Evolutionary conservation across 352 stramenopile genomes (phyloP).

Genomic region (Phytophthora cactorum): DNA sequence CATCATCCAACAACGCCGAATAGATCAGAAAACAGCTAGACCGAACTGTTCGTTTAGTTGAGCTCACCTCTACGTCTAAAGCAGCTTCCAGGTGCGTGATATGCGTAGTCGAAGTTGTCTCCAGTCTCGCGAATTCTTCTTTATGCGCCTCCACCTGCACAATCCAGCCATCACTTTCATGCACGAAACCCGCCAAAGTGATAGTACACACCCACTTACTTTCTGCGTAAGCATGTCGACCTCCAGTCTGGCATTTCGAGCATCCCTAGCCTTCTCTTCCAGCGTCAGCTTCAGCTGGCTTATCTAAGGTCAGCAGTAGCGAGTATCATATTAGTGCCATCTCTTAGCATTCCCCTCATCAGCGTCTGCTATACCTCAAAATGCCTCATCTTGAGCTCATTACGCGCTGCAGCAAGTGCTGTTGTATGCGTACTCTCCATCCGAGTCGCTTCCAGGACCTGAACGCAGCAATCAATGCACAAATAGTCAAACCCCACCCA

Average conservation of each 20-base stretch:
- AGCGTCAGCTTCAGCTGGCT: slow-evolving; percentile 67
- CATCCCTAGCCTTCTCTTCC: slow-evolving; percentile 54
- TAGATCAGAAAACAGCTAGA: neutral
- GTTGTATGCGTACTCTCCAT: slow-evolving; percentile 63
- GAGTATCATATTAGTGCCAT: neutral
- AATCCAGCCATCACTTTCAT: neutral
- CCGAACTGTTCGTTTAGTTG: neutral
- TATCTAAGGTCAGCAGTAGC: slow-evolving; percentile 34
- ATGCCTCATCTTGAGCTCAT: slow-evolving; percentile 83
- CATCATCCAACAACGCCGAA: neutral
- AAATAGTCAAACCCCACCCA: neutral
- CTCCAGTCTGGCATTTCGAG: slow-evolving; percentile 46
- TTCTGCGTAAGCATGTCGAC: slow-evolving; percentile 80
- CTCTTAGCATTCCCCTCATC: neutral
- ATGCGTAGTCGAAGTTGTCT: slow-evolving; percentile 63
- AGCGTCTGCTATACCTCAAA: slow-evolving; percentile 55
- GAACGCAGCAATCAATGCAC: neutral
- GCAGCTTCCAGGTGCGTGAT: slow-evolving; percentile 64
- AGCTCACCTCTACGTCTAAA: slow-evolving; percentile 58
- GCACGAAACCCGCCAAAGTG: neutral
- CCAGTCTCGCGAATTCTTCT: slow-evolving; percentile 74
- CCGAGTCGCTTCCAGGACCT: slow-evolving; percentile 62
- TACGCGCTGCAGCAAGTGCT: slow-evolving; percentile 50
- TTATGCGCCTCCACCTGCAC: slow-evolving; percentile 65
- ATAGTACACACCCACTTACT: slow-evolving; percentile 25